A percentile compares a stretch with the other conserved stretches of the same genome.
phyloP scores from a whole-genome alignment of 2,329 filamentous ascomycete species.

The Fusarium ambrosium region DNA sequence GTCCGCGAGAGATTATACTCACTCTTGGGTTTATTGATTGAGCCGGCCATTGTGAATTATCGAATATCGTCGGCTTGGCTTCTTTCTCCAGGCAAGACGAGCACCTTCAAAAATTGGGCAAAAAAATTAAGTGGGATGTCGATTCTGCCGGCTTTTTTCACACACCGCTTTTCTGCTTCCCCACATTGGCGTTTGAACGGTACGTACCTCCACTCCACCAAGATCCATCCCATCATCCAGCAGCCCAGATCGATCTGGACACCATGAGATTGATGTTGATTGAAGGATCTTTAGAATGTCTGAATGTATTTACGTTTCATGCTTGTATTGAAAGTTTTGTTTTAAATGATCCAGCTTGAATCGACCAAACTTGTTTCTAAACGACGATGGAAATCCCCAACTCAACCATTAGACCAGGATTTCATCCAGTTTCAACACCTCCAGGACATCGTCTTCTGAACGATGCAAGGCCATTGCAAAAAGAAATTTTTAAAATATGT shows the following conservation, averaged over 20 bases:
- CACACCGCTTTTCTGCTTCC: conserved; percentile 50
- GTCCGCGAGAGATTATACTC: conserved; percentile 36
- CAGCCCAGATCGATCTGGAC: not conserved
- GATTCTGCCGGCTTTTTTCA: conserved; percentile 52
- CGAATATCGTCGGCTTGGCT: conserved; percentile 33
- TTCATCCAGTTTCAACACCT: not conserved
- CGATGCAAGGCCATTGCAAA: not conserved
- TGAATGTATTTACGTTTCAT: too few species aligned
- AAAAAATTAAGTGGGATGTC: conserved; percentile 57
- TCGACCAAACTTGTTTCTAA: not conserved
- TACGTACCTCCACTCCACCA: conserved; percentile 27
- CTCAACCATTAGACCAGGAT: not conserved
- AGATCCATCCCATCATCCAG: not conserved
- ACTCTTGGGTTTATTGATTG: conserved; percentile 70
- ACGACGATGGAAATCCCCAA: not conserved
- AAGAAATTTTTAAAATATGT: not conserved
- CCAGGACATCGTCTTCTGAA: not conserved
- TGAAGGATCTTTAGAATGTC: not conserved
- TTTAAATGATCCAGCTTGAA: not conserved
- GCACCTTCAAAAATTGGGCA: conserved; percentile 35
- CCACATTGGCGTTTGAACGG: conserved; percentile 20
- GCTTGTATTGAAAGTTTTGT: not conserved
- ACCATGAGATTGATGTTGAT: not conserved
- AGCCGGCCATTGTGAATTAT: conserved; percentile 62
- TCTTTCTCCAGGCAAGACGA: conserved; percentile 13